Evolutionary conservation across 2,329 filamentous ascomycete species (phyloP), one percentile per base, ranked within the genome.

Genomic region (Fusarium dlaminii): DNA sequence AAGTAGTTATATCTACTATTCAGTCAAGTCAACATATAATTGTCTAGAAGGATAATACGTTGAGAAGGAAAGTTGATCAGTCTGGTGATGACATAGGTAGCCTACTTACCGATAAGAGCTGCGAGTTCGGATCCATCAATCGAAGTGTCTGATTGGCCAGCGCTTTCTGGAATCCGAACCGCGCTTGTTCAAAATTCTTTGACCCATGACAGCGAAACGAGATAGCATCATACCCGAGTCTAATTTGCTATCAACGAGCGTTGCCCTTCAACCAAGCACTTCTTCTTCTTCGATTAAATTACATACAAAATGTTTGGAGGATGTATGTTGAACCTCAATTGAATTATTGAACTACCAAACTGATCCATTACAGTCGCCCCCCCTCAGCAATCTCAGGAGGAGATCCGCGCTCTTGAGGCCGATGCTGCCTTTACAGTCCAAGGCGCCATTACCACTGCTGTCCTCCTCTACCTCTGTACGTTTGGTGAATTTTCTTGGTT

Each of bases 391-490:
- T 90, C 90, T 67, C 85, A 89, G 67, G 90, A 92, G 82, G 92
- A 95, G 88, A 88, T 95, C 81, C 88, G 87, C 80, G 86, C 87
- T 79, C 88, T 91, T 81, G 93, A 95, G 86, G 86, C 86, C 68
- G 89, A 92, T 81, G 93, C 93, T 57, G 86, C 85, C 79, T 86
- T 87, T 76, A 92, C 91, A 57, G 86, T 96, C 75, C 90, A 93
- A 84, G 88, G 87, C 78, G 92, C 92, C 71, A 80, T 92, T 63
- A 87, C 89, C 43, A 90, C 90, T 22, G 91, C 91, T 72, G 86
- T 91, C 43, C 82, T 93, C 56, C 87, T 96, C 55, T 96, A 96
- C 81, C 84, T 96, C 69, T 94, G 94, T 96, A 90, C 65, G 92
- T 81, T 14, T 6, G 18, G 12, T 3, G 5, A 5, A 6, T 8